phyloP scores from a whole-genome alignment of 257 asterid genomes.

The Nyctanthes arbortristis region DNA sequence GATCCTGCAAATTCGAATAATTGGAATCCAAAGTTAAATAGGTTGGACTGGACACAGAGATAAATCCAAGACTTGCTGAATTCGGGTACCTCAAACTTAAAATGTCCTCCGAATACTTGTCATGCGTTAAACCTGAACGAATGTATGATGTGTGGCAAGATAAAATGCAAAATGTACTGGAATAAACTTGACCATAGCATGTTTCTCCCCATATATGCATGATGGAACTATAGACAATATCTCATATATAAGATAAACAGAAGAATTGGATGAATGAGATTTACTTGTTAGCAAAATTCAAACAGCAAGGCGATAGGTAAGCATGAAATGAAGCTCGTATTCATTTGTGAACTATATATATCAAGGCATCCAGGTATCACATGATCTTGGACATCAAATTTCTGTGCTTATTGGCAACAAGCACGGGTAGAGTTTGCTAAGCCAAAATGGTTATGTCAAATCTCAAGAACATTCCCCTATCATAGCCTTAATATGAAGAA shows the following conservation, averaged over 20 bases:
- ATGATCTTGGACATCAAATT: background rate
- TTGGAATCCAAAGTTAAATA: constrained; percentile 25
- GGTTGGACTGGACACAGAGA: constrained; percentile 4
- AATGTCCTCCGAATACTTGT: too few species aligned
- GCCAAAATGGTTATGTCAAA: background rate
- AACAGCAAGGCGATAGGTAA: background rate
- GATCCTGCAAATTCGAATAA: constrained; percentile 56
- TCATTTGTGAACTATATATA: constrained; percentile 2
- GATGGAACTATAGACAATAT: background rate
- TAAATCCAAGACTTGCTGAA: background rate
- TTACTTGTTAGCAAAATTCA: background rate
- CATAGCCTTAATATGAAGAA: constrained; percentile 6
- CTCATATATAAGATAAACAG: background rate
- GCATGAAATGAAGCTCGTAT: background rate
- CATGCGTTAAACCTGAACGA: too few species aligned
- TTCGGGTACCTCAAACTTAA: background rate
- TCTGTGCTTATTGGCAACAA: background rate
- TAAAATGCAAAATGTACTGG: background rate
- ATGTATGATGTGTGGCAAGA: background rate
- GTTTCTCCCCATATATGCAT: background rate
- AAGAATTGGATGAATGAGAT: background rate
- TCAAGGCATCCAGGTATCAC: background rate
- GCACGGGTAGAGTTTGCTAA: background rate
- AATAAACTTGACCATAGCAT: background rate
- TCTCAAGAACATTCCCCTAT: background rate